Base-by-base conservation (phyloP, 192 early-diverging fungal genomes). In the Umbelopsis sp. region DNA sequence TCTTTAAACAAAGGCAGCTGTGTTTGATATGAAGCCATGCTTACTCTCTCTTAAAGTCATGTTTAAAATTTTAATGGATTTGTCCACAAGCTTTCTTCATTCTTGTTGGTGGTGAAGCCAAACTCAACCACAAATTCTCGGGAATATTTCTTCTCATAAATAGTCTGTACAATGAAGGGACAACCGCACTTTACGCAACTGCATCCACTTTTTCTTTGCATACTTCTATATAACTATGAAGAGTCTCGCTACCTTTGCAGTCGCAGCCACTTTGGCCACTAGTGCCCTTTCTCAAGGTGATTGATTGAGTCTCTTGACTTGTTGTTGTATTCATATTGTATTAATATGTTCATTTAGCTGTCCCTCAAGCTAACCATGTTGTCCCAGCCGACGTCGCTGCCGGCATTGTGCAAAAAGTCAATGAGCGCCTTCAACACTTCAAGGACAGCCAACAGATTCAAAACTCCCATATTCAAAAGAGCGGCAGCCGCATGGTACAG, bases 91-190 rank as follows among this genome's bases (percentile, higher is more conserved):
- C 20, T 35, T 6, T 8, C 13, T 13, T 61, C 55, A 61, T 61
- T 61, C 55, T 61, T 61, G 55, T 61, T 35, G 30, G 33, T 61
- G 37, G 37, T 18, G 13, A 53, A 53, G 23, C 7, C 27, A 61
- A 33, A 30, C 11, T 12, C 11, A 61, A 11, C 11, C 2, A 61
- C 27, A 37, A 35, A 61, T 61, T 16, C 27, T 61, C 55, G 55
- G 55, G 55, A 35, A 61, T 61, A 61, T 61, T 52, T 61, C 55
- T 61, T 35, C 55, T 35, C 55, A 61, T 61, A 61, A 61, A 61
- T 61, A 61, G 27, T 35, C 23, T 15, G 25, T 13, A 25, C 4
- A 15, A 61, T 7, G 30, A 25, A n/a, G 27, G 13, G 27, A 8
- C 25, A 61, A 35, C 13, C 30, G 27, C 30, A 61, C 55, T 16